Base-by-base conservation (phyloP, 2,329 filamentous ascomycete species). In the Apiospora hydei region DNA sequence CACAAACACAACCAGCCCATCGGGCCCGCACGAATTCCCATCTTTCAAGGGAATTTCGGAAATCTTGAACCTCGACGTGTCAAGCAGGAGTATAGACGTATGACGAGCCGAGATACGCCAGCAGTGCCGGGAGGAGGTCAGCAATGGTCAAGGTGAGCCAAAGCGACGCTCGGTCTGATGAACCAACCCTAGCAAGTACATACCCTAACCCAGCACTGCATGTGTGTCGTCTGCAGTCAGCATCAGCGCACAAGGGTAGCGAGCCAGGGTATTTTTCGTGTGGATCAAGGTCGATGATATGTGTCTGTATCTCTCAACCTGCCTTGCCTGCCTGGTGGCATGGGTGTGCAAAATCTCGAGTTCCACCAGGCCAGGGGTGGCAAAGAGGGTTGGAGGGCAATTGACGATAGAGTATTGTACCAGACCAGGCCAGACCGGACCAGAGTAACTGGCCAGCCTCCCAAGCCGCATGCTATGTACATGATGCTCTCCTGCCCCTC, bases 121-220 rank as follows among this genome's bases (percentile, higher is more conserved):
- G 57, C 34, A n/a, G 14, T 14, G 8, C 1, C 34, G 4, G 18
- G 69, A 6, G 18, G 14, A 70, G 74, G 71, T 61, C 38, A 44
- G 51, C 61, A 43, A 67, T 64, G 18, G 41, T 26, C 38, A 49
- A 69, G 69, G 53, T 51, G 34, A 66, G 18, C 61, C 26, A 46
- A 43, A 66, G 72, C 57, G 57, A 64, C 13, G 18, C 34, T 64
- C 57, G 57, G 57, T 64, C 34, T 38, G 34, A 38, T 41, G 16
- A 64, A 14, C 34, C 11, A 41, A 64, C 34, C 34, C 34, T n/a
- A 14, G 57, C 34, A 38, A 64, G 57, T 41, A 64, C 57, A 64
- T 64, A 64, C 57, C 57, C 57, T 64, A 64, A 64, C 57, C 57
- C 57, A 64, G 57, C 57, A 41, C 57, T n/a, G 57, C 57, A 64